These are phyloP conservation scores for Clarireedia hainanense DNA, from an alignment of 2,329 filamentous ascomycete genomes.

Conservation along the genomic window DNA sequence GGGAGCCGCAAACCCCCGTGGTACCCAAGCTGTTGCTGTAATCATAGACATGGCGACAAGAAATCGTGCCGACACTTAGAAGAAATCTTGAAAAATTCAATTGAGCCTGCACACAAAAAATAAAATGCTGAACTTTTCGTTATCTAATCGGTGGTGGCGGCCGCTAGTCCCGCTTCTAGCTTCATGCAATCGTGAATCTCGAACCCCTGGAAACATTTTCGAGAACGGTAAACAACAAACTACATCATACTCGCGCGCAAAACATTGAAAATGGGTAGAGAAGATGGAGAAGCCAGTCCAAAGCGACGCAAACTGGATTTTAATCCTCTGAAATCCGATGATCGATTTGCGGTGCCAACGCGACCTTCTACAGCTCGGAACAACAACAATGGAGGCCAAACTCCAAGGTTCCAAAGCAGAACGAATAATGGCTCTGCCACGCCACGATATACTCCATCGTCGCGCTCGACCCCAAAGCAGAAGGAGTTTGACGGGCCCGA, in stretches of 20 bases:
- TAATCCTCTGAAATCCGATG: conserved; percentile 43
- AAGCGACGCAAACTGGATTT: conserved; percentile 62
- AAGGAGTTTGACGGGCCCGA: conserved; percentile 55
- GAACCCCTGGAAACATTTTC: not conserved
- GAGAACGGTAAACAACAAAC: not conserved
- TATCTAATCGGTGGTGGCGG: conserved; percentile 8
- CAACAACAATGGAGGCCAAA: conserved; percentile 20
- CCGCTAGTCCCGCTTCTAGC: not conserved
- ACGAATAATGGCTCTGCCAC: conserved; percentile 25
- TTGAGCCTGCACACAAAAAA: conserved; percentile 5
- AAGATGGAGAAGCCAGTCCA: conserved; percentile 39
- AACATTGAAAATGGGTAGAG: conserved; percentile 31
- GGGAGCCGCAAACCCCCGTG: conserved; percentile 49
- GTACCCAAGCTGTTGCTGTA: conserved; percentile 50
- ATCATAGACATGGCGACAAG: conserved; percentile 40
- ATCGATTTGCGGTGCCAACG: conserved; percentile 41
- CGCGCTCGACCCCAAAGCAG: conserved; percentile 39
- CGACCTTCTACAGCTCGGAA: conserved; percentile 19
- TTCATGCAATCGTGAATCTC: not conserved
- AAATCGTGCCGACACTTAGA: not conserved
- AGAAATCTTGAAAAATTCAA: not conserved
- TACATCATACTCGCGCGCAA: not conserved
- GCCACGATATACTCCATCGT: conserved; percentile 29
- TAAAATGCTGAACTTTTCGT: conserved; percentile 7
- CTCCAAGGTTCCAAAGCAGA: conserved; percentile 33